These are phyloP conservation scores for Fusarium sublunatum DNA, from an alignment of 2,329 filamentous ascomycete species.

Conservation along the genomic window DNA sequence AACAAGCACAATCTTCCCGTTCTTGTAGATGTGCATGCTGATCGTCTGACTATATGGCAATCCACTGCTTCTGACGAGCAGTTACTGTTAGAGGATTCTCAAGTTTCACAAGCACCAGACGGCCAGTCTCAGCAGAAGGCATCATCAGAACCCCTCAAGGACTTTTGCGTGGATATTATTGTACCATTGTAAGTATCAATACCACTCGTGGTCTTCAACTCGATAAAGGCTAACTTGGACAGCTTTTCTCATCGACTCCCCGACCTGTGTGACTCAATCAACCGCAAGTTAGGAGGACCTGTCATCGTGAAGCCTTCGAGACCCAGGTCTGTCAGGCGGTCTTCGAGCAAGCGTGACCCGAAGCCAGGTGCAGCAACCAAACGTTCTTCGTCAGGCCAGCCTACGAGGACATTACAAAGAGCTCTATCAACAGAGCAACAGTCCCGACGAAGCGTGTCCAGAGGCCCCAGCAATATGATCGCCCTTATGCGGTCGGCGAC, in stretches of 20 bases:
- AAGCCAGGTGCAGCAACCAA: conserved; percentile 66
- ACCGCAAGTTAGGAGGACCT: conserved; percentile 80
- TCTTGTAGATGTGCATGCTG: conserved; percentile 78
- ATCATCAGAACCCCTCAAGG: conserved; percentile 72
- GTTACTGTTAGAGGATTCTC: conserved; percentile 62
- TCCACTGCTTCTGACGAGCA: conserved; percentile 74
- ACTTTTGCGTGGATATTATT: conserved; percentile 85
- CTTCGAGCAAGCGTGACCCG: conserved; percentile 56
- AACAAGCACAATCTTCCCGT: conserved; percentile 72
- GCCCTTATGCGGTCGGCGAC: conserved; percentile 77
- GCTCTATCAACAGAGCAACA: conserved; percentile 70
- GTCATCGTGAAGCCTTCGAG: conserved; percentile 67
- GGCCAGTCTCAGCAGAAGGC: conserved; percentile 54
- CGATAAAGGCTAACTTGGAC: conserved; percentile 50
- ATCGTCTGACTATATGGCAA: conserved; percentile 86
- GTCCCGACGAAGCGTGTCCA: conserved; percentile 64
- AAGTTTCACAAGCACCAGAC: conserved; percentile 51
- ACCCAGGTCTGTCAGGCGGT: conserved; percentile 59
- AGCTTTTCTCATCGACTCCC: conserved; percentile 82
- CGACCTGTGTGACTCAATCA: conserved; percentile 75
- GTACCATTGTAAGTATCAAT: conserved; percentile 74
- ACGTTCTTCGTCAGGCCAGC: conserved; percentile 56
- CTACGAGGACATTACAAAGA: conserved; percentile 67
- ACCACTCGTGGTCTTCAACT: not conserved
- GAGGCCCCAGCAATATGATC: conserved; percentile 67